Evolutionary conservation across 2,329 filamentous ascomycete species (phyloP), one percentile per base, ranked within the genome.

Genomic region (Scytalidium sp.): DNA sequence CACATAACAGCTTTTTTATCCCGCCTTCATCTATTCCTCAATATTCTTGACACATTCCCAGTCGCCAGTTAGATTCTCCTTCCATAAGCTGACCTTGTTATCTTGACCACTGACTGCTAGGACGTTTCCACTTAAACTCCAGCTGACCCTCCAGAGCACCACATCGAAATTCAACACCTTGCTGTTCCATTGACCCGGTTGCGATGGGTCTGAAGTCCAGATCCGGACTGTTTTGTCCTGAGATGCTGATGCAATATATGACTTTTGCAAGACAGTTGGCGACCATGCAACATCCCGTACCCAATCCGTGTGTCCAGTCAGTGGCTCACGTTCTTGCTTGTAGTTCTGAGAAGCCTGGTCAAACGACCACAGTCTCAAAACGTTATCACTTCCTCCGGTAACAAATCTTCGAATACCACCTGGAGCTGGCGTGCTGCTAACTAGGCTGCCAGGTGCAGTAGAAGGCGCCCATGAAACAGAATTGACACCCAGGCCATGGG

Each of bases 1-100:
- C 32, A 36, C 32, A 36, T 36, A 36, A n/a, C 32, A n/a, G 32
- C 13, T n/a, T 4, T 6, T 36, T 36, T 36, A n/a, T n/a, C n/a
- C n/a, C n/a, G 20, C 17, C 19, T 17, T 8, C 39, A 15, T 49
- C 58, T 77, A 96, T 74, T 96, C 90, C 69, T 96, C 93, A 67
- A 99, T 92, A 52, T 90, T 91, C 81, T 96, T 97, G 58, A 97
- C 90, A 64, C 88, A 90, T 72, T 97, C 92, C 94, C 94, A 99
- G 66, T 96, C 90, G 49, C 94, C 94, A 67, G 88, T 88, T 61
- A 99, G 75, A 68, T 96, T 96, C 80, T 99, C 94, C 80, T 97
- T 99, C 93, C 93, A 99, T 69, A 99, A 72, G 47, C 87, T 95
- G 49, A 99, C 92, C 74, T 95, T 92, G 78, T 99, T 99, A 72